These are phyloP conservation scores for Helianthus tuberosus DNA, from an alignment of 129 eudicot species.

Conservation along the genomic window DNA sequence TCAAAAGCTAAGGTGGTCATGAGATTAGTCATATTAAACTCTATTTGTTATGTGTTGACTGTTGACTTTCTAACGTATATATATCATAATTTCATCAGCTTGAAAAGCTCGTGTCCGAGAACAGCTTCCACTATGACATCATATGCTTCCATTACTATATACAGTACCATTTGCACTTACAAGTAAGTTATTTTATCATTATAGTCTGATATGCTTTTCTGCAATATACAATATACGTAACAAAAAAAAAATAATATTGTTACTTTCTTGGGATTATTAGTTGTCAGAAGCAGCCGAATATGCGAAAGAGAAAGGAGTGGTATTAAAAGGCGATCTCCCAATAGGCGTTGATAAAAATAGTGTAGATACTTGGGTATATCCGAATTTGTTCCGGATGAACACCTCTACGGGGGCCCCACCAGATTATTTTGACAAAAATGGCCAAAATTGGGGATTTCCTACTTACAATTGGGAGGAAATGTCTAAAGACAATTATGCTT, in stretches of 20 bases:
- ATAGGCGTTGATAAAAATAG: slow-evolving; percentile 97
- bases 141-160: slow-evolving; percentile 90
- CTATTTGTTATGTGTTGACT: background rate
- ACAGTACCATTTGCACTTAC: slow-evolving; percentile 88
- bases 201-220: background rate
- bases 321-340: slow-evolving; percentile 97
- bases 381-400: slow-evolving; percentile 91
- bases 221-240: background rate
- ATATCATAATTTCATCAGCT: slow-evolving; percentile 61
- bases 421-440: slow-evolving; percentile 97
- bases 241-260: background rate
- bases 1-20: slow-evolving; percentile 67
- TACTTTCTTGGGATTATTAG: slow-evolving; percentile 38
- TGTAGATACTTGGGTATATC: slow-evolving; percentile 98
- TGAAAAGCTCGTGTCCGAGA: slow-evolving; percentile 80
- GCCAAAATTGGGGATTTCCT: slow-evolving; percentile 99
- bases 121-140: slow-evolving; percentile 75
- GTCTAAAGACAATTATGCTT: slow-evolving; percentile 98
- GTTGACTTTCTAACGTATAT: slow-evolving; percentile 17
- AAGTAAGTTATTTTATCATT: slow-evolving; percentile 53
- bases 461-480: slow-evolving; percentile 99
- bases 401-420: slow-evolving; percentile 99
- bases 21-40: background rate
- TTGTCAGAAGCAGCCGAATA: slow-evolving; percentile 88
- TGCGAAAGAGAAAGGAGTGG: slow-evolving; percentile 92